Evolutionary conservation across 176 grass and related monocot genomes (phyloP).

Genomic region (Musa schizocarpa): DNA sequence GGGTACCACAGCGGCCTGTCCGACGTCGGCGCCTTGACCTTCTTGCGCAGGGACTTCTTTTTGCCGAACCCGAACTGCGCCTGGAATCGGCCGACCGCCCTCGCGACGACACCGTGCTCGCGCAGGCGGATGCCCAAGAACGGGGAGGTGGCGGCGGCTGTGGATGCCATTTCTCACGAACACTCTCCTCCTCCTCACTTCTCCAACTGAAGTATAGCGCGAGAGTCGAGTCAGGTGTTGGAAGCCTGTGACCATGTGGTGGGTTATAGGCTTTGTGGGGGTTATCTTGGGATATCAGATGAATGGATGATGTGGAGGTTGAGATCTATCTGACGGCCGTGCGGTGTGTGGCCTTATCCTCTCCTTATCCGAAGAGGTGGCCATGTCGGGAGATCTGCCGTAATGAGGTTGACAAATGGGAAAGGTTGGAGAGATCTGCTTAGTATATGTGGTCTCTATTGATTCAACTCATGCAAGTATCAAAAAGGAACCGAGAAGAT

Average conservation of each 20-base stretch:
- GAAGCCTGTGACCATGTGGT: neutral
- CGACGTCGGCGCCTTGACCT: conserved; percentile 5
- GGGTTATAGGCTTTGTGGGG: conserved; percentile 17
- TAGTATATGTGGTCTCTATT: too few relatives aligned
- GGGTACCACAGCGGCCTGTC: conserved; percentile 94
- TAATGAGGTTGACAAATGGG: too few relatives aligned
- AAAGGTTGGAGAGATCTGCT: too few relatives aligned
- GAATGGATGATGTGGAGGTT: conserved; percentile 4
- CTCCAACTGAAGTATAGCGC: too few relatives aligned
- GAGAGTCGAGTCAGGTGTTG: neutral
- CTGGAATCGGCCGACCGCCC: conserved; percentile 48
- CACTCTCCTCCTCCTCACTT: too few relatives aligned
- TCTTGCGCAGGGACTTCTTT: conserved; percentile 53
- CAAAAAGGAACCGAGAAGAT: too few relatives aligned
- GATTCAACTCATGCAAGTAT: too few relatives aligned
- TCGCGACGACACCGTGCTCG: conserved; percentile 18
- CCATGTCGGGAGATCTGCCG: too few relatives aligned
- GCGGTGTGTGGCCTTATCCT: conserved; percentile 61
- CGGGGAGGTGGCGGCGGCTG: conserved; percentile 65
- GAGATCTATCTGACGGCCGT: conserved; percentile 80
- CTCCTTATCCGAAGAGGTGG: neutral
- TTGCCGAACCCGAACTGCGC: conserved; percentile 54
- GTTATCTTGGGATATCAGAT: conserved; percentile 58
- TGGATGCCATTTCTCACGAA: conserved; percentile 39
- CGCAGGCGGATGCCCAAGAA: conserved; percentile 70